Evolutionary conservation across 805 yeast species (phyloP).

Genomic region (Ogataea trehaloabstinens): DNA sequence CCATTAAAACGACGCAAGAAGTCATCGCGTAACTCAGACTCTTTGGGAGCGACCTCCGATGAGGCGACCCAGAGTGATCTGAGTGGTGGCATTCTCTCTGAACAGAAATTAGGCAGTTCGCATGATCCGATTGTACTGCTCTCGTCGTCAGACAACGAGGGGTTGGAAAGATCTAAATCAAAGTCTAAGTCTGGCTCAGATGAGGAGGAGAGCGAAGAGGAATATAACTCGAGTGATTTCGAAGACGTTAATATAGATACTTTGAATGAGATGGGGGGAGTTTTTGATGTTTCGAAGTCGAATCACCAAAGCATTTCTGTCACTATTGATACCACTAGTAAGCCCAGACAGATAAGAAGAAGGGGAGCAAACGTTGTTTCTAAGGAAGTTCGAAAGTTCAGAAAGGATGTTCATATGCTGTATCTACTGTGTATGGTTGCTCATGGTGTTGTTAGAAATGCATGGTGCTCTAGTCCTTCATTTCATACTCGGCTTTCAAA

Average conservation of each 20-base stretch:
- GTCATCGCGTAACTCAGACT: too few species aligned
- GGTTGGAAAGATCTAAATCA: not conserved
- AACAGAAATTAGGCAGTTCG: too few species aligned
- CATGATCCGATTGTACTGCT: not conserved
- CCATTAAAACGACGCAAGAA: too few species aligned
- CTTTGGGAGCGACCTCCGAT: too few species aligned
- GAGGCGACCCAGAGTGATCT: too few species aligned
- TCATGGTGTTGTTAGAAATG: slow-evolving; percentile 68
- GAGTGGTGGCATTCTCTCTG: too few species aligned
- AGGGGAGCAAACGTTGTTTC: slow-evolving; percentile 38
- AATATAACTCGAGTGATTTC: slow-evolving; percentile 38
- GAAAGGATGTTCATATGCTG: slow-evolving; percentile 58
- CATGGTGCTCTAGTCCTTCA: slow-evolving; percentile 61
- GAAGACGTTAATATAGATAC: slow-evolving; percentile 37
- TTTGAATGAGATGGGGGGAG: slow-evolving; percentile 2
- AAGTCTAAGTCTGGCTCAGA: not conserved
- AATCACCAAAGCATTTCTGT: slow-evolving; percentile 28
- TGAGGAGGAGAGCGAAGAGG: slow-evolving; percentile 29
- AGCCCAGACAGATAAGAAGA: slow-evolving; percentile 17
- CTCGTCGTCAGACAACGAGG: slow-evolving; percentile 1
- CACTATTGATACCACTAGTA: slow-evolving; percentile 21
- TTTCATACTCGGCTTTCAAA: slow-evolving; percentile 41
- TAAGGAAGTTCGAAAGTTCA: slow-evolving; percentile 51
- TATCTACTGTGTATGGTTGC: slow-evolving; percentile 56
- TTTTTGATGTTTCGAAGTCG: too few species aligned